These are phyloP conservation scores for Peronospora belbahrii DNA, from an alignment of 352 stramenopile species.

Conservation along the genomic window DNA sequence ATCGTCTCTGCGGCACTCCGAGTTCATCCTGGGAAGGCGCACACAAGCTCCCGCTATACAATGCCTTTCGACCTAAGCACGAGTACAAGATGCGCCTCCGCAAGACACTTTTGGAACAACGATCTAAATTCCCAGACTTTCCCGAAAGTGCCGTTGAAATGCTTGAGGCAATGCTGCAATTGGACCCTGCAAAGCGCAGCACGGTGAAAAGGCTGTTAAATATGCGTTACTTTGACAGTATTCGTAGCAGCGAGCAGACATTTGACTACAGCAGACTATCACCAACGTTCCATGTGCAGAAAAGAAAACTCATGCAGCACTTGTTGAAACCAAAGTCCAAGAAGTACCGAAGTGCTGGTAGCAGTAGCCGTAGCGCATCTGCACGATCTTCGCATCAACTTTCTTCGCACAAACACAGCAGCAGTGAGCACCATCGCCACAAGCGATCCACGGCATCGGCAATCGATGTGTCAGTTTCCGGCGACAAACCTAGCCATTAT, in stretches of 20 bases:
- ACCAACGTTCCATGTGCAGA: conserved; percentile 45
- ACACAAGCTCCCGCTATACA: conserved; percentile 49
- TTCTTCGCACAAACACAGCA: conserved; percentile 17
- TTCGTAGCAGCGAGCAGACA: conserved; percentile 14
- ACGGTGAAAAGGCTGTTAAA: conserved; percentile 46
- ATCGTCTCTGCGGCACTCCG: conserved; percentile 67
- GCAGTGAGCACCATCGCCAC: conserved; percentile 21
- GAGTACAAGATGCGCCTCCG: conserved; percentile 71
- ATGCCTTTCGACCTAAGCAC: conserved; percentile 48
- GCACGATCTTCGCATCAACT: conserved; percentile 15
- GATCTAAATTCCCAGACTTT: conserved; percentile 45
- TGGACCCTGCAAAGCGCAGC: conserved; percentile 54
- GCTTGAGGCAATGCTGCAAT: conserved; percentile 65
- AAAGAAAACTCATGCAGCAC: conserved; percentile 53
- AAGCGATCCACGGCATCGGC: conserved; percentile 19
- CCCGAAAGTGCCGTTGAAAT: conserved; percentile 50
- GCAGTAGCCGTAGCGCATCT: conserved; percentile 2
- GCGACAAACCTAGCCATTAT: conserved; percentile 16
- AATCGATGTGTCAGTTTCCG: conserved; percentile 10
- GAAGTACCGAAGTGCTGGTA: conserved; percentile 23
- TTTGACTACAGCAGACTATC: conserved; percentile 42
- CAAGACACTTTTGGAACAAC: conserved; percentile 70
- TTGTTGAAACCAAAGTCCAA: conserved; percentile 38
- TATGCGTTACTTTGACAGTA: conserved; percentile 54
- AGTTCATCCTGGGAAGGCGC: conserved; percentile 41